Conservation (phyloP, 345 rosid genomes). For the Heritiera littoralis region DNA sequence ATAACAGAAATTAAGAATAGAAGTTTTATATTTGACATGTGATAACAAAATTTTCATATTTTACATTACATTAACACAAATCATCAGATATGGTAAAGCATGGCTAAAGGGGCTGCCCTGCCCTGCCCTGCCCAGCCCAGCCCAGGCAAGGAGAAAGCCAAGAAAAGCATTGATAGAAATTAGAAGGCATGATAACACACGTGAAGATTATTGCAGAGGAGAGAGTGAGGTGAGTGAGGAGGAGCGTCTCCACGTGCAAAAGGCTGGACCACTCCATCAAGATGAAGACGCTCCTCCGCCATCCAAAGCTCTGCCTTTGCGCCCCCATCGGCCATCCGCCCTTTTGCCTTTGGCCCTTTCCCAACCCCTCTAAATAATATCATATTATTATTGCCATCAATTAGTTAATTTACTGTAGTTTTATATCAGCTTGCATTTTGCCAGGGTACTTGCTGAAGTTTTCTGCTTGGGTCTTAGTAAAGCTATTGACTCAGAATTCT, state of each 20-base stretch:
- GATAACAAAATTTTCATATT: no score
- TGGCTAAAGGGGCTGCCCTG: not conserved
- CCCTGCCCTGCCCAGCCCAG: no score
- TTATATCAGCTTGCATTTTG: not conserved
- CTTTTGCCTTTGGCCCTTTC: not conserved
- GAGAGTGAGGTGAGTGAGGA: not conserved
- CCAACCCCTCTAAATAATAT: not conserved
- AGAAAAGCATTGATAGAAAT: not conserved
- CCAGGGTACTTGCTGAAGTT: not conserved
- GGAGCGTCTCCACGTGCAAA: slow-evolving; percentile 30
- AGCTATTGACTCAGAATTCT: not conserved
- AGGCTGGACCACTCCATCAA: slow-evolving; percentile 17
- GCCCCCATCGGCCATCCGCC: no score
- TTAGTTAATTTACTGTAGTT: not conserved
- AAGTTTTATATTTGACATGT: no score
- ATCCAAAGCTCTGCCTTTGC: not conserved
- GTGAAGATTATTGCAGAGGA: slow-evolving; percentile 11
- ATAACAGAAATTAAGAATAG: no score
- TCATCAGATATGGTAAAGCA: not conserved
- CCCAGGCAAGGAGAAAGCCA: not conserved
- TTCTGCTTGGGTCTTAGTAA: slow-evolving; percentile 3
- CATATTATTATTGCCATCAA: not conserved
- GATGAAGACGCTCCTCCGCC: slow-evolving; percentile 17
- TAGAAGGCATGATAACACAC: slow-evolving; percentile 4
- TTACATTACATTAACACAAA: no score